A percentile compares a stretch with the other conserved stretches of the same genome.
Conservation (phyloP, 225 moss, liverwort and hornwort species). For the Antitrichia curtipendula region DNA sequence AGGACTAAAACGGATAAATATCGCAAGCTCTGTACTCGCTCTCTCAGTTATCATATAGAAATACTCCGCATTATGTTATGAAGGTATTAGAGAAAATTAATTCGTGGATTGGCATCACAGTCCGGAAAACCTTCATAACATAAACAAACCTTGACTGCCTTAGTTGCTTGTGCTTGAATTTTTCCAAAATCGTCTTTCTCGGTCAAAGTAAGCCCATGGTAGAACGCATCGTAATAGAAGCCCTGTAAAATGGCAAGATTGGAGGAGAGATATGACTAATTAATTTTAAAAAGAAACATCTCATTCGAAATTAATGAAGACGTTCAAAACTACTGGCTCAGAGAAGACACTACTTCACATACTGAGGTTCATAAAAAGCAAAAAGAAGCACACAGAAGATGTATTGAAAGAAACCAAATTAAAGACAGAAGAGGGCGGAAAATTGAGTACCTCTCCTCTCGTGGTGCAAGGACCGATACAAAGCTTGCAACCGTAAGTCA, state of each 20-base stretch:
- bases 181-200: conserved; percentile 70
- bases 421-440: neutral
- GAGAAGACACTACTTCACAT: neutral
- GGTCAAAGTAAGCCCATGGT: conserved; percentile 57
- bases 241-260: conserved; percentile 32
- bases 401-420: neutral
- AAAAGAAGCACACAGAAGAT: neutral
- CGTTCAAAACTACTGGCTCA: neutral
- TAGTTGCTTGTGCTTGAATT: conserved; percentile 57
- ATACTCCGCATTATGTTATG: neutral
- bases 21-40: neutral
- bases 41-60: neutral
- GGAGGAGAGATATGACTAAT: neutral
- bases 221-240: conserved; percentile 89
- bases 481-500: conserved; percentile 74
- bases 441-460: conserved; percentile 60
- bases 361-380: neutral
- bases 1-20: neutral
- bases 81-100: neutral
- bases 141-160: conserved; percentile 69
- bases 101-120: neutral
- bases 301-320: neutral
- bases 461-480: conserved; percentile 98
- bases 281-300: neutral
- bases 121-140: neutral